Evolutionary conservation across 2,329 filamentous ascomycete genomes (phyloP).

Genomic region (Pseudogymnoascus sp.): DNA sequence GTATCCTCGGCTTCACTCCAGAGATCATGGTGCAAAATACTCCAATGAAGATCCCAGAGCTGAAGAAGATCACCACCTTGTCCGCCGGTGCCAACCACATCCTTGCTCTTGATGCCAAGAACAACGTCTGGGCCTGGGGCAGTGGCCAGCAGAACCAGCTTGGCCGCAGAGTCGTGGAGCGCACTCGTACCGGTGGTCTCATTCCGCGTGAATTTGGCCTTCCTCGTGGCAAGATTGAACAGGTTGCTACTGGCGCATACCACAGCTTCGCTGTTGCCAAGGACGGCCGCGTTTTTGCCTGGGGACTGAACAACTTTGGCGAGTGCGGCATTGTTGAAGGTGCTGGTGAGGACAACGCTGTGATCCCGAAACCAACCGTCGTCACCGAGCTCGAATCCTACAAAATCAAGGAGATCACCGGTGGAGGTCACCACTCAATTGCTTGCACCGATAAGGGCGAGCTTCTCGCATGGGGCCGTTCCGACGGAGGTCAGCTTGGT

Average conservation of each 20-base stretch:
- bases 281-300: constrained; percentile 64
- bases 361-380: constrained; percentile 62
- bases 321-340: constrained; percentile 62
- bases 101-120: constrained; percentile 49
- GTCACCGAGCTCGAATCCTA: constrained; percentile 56
- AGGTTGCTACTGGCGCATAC: constrained; percentile 58
- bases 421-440: constrained; percentile 69
- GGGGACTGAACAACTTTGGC: constrained; percentile 83
- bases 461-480: constrained; percentile 53
- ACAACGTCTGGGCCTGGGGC: constrained; percentile 56
- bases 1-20: constrained; percentile 47
- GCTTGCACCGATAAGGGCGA: constrained; percentile 50
- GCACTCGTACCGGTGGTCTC: constrained; percentile 22
- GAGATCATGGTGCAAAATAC: constrained; percentile 22
- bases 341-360: constrained; percentile 60
- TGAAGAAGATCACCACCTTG: constrained; percentile 48
- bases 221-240: constrained; percentile 22
- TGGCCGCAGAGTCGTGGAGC: constrained; percentile 38
- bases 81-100: constrained; percentile 51
- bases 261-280: constrained; percentile 71
- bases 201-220: constrained; percentile 28
- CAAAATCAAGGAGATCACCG: constrained; percentile 60
- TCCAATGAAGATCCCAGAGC: constrained; percentile 46
- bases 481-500: constrained; percentile 47
- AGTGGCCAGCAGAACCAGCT: constrained; percentile 62